Conservation (phyloP, 2,329 filamentous ascomycete species). For the Colletotrichum cordylinicola region DNA sequence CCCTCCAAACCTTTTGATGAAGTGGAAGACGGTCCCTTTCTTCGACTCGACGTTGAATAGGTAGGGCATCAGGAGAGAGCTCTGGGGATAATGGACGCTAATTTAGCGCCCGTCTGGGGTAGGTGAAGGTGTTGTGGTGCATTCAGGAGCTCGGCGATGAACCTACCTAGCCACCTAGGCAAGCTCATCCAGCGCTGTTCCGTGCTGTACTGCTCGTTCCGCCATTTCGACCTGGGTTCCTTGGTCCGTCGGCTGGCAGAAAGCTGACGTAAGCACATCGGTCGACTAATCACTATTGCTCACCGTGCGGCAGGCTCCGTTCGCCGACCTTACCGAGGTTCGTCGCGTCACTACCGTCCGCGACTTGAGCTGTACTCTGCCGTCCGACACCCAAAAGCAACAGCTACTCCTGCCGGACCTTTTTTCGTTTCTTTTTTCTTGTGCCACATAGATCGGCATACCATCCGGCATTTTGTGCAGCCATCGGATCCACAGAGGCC, state of each 20-base stretch:
- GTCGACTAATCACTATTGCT: conserved; percentile 9
- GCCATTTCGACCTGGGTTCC: not conserved
- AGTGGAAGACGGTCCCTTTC: not conserved
- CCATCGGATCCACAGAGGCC: not conserved
- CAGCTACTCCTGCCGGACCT: not conserved
- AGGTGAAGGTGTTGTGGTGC: not conserved
- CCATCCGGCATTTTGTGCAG: not conserved
- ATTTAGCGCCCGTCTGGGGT: not conserved
- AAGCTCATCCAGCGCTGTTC: not conserved
- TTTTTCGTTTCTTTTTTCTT: not conserved
- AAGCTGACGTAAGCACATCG: conserved; percentile 3
- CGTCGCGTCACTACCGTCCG: not conserved
- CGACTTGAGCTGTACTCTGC: not conserved
- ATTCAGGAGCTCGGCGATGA: not conserved
- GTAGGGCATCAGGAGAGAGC: not conserved
- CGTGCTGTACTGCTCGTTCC: not conserved
- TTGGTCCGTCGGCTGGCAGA: not conserved
- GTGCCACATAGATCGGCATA: not conserved
- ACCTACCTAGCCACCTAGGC: not conserved
- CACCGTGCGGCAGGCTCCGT: not conserved
- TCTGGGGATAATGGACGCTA: not conserved
- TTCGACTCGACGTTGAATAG: not conserved
- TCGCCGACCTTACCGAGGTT: conserved; percentile 13
- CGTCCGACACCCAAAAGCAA: not conserved
- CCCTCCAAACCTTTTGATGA: not conserved